A percentile compares a stretch with the other conserved stretches of the same genome.
Conservation (phyloP, 164 flowering plant species). For the Tetracentron sinense region DNA sequence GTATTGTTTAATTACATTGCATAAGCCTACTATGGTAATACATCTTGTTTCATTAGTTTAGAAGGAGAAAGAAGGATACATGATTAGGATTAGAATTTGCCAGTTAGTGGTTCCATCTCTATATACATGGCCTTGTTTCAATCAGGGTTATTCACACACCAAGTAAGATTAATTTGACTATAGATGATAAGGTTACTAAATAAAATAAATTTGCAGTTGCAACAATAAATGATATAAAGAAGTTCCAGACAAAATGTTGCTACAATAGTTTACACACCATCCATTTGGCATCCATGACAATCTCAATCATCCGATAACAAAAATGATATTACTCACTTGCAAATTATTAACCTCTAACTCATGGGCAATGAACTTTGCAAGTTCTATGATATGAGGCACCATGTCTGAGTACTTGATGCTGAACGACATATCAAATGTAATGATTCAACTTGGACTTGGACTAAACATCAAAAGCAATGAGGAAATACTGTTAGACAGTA, state of each 20-base stretch:
- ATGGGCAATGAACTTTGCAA: constrained; percentile 44
- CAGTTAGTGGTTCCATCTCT: no score
- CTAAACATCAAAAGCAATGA: constrained; percentile 30
- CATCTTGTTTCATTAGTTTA: no score
- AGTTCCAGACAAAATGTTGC: background rate
- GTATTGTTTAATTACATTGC: no score
- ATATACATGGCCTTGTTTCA: no score
- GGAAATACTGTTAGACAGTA: constrained; percentile 14
- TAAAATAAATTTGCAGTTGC: background rate
- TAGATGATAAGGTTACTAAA: no score
- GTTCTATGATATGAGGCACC: constrained; percentile 54
- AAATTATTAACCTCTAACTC: constrained; percentile 55
- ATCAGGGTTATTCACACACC: background rate
- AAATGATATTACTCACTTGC: constrained; percentile 48
- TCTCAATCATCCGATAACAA: background rate
- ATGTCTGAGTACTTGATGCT: constrained; percentile 42
- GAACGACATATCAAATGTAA: constrained; percentile 56
- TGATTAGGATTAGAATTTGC: no score
- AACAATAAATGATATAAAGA: background rate
- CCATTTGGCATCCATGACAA: background rate
- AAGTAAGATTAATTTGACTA: background rate
- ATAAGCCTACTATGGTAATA: no score
- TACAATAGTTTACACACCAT: background rate
- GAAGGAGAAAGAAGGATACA: no score
- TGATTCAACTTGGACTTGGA: constrained; percentile 38